phyloP scores from a whole-genome alignment of 306 rosid genomes.

The Abrus precatorius region DNA sequence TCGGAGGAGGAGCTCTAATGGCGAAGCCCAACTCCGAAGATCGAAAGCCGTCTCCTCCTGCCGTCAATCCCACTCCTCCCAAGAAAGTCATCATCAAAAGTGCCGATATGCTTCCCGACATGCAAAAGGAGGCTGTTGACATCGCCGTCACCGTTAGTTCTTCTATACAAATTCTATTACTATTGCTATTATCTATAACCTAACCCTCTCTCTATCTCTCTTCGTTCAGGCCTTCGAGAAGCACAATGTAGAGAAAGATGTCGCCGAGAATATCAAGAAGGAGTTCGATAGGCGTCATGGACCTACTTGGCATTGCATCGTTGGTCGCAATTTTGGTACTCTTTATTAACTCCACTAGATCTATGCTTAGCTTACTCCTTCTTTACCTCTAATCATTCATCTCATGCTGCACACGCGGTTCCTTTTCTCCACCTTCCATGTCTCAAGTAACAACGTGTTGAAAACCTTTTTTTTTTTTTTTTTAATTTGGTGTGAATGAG shows the following conservation, averaged over 20 bases:
- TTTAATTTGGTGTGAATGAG: not conserved
- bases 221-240: conserved; percentile 83
- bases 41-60: conserved; percentile 57
- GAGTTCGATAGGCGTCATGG: conserved; percentile 92
- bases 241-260: conserved; percentile 86
- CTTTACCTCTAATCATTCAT: conserved; percentile 9
- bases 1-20: conserved; percentile 55
- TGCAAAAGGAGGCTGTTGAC: conserved; percentile 93
- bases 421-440: not conserved
- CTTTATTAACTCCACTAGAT: conserved; percentile 50
- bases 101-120: conserved; percentile 87
- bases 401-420: conserved; percentile 38
- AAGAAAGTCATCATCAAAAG: conserved; percentile 89
- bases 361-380: conserved; percentile 37
- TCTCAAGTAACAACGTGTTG: not conserved
- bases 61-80: conserved; percentile 46
- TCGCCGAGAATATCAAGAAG: conserved; percentile 92
- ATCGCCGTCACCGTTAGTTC: conserved; percentile 83
- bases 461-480: conserved; percentile 17
- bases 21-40: conserved; percentile 69
- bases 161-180: too few species aligned
- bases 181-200: not conserved
- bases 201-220: not conserved
- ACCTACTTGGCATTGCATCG: conserved; percentile 98
- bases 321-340: conserved; percentile 94